Base-by-base conservation (phyloP, 192 early-diverging fungal genomes). In the Backusella luteola region DNA sequence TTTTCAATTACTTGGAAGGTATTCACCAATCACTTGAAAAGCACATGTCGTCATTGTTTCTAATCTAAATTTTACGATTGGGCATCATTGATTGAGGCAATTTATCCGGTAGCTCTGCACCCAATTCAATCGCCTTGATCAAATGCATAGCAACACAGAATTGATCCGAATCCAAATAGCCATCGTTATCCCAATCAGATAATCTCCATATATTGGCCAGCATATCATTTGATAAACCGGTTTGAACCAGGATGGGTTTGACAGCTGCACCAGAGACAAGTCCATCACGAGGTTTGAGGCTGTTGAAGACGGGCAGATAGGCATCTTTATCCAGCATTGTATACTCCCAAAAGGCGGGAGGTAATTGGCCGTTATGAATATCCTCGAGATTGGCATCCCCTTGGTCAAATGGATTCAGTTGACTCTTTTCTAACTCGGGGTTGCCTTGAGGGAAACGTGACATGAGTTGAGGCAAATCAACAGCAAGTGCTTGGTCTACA, bases 91-190 rank as follows among this genome's bases (percentile, higher is more conserved):
- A 53, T 23, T 69, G 49, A 14, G 88, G 88, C 32, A 89, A 69
- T 1, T 79, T 85, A 5, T 86, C 87, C 0, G 87, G 87, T 39
- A 89, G 68, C 21, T 77, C 77, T n/a, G 83, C 84, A 52, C 88
- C 87, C 52, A 70, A 68, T 36, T 83, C 77, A 1, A 85, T 74
- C 6, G 81, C 83, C 69, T 86, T 81, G 17, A 84, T 83, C 26
- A 94, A 74, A 76, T 93, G 91, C 93, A 96, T 94, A 0, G 93
- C 92, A 3, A 94, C 93, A 39, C 90, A 86, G 80, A 96, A 96
- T 84, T 96, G 92, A 71, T 95, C 94, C 52, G 86, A 72, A 68
- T 95, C 93, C 76, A 96, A 81, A 67, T 93, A 94, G n/a, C 95
- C 95, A 73, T 93, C 90, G 23, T 79, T 76, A 72, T 93, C 91